Conservation (phyloP, 78 protist species). For the Reticulomyxa filosa region DNA sequence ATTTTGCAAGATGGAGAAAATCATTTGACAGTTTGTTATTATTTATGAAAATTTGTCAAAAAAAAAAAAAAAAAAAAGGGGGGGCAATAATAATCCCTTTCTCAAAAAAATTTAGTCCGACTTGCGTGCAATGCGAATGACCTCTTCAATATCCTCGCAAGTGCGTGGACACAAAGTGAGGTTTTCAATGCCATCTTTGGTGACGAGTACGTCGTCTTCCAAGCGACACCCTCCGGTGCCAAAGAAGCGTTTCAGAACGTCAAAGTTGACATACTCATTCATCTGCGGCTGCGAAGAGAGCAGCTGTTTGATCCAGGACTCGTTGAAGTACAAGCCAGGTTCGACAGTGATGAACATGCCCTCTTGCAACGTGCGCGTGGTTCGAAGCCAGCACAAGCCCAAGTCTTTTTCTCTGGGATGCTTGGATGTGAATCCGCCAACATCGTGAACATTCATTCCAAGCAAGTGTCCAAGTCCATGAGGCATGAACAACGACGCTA, state of each 20-base stretch:
- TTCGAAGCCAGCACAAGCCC: slow-evolving; percentile 15
- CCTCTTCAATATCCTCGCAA: slow-evolving; percentile 49
- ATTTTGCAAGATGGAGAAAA: too few species aligned
- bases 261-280: background rate
- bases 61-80: too few species aligned
- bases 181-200: slow-evolving; percentile 39
- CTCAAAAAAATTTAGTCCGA: too few species aligned
- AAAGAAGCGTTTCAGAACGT: slow-evolving; percentile 18
- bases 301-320: slow-evolving; percentile 17
- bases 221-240: slow-evolving; percentile 71
- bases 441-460: slow-evolving; percentile 83
- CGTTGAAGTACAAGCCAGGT: slow-evolving; percentile 80
- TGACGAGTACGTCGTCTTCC: slow-evolving; percentile 68
- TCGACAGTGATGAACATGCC: slow-evolving; percentile 70
- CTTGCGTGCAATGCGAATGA: too few species aligned
- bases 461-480: slow-evolving; percentile 77
- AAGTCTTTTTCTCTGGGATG: background rate
- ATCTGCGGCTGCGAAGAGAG: background rate
- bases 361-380: slow-evolving; percentile 33
- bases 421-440: slow-evolving; percentile 50
- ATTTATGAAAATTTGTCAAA: too few species aligned
- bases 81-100: too few species aligned
- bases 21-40: too few species aligned
- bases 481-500: slow-evolving; percentile 54
- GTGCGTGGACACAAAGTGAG: slow-evolving; percentile 46